phyloP scores from a whole-genome alignment of 1,284 basidiomycete genomes.

The Quambalaria eucalypti region DNA sequence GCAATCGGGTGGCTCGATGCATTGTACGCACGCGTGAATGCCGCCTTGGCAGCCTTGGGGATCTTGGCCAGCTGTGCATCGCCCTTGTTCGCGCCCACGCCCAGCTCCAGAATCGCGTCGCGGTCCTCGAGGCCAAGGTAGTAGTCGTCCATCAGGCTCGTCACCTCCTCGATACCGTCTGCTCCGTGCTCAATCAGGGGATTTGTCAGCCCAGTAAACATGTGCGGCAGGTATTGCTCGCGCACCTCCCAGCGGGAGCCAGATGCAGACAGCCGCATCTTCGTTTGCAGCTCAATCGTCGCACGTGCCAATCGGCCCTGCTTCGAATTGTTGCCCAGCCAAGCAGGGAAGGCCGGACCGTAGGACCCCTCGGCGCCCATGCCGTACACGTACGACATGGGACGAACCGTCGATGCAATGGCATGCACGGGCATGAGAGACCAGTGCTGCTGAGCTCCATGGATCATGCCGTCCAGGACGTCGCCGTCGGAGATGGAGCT shows the following conservation, averaged over 20 bases:
- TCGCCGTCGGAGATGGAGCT: conserved; percentile 90
- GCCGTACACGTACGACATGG: conserved; percentile 32
- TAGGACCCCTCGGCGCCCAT: conserved; percentile 13
- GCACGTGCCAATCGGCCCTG: conserved; percentile 70
- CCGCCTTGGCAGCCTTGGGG: conserved; percentile 65
- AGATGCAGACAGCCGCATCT: conserved; percentile 85
- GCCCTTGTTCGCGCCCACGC: conserved; percentile 68
- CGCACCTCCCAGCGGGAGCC: conserved; percentile 80
- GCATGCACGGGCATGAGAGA: conserved; percentile 87
- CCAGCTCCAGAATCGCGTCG: conserved; percentile 88
- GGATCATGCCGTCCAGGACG: conserved; percentile 85
- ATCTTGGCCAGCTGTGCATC: conserved; percentile 68
- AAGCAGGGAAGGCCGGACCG: conserved; percentile 52
- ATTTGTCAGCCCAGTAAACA: conserved; percentile 68
- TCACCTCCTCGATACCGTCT: conserved; percentile 71
- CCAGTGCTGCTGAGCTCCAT: conserved; percentile 89
- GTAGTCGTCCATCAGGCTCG: conserved; percentile 85
- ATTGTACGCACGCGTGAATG: conserved; percentile 71
- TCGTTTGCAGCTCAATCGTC: conserved; percentile 80
- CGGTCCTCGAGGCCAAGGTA: conserved; percentile 87
- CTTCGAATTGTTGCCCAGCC: conserved; percentile 96
- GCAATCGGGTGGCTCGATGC: conserved; percentile 25
- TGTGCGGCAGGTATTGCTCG: conserved; percentile 76
- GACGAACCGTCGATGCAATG: conserved; percentile 71
- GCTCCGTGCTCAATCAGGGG: conserved; percentile 60